Base-by-base conservation (phyloP, 345 rosid genomes). In the Eucalyptus decipiens region DNA sequence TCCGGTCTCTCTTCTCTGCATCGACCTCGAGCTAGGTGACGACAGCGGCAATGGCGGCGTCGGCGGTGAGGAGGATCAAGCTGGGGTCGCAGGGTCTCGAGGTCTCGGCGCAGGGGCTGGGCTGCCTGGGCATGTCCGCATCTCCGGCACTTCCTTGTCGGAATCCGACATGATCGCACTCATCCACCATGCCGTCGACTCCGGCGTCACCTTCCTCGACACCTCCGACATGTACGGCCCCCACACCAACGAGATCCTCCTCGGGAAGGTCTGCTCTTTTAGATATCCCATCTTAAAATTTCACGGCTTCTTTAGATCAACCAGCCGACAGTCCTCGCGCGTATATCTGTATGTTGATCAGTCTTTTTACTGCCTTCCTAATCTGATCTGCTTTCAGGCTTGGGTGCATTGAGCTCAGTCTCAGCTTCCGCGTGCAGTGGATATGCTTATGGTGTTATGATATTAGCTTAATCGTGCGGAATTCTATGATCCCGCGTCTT, bases 71-170 rank as follows among this genome's bases (percentile, higher is more conserved):
- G 85, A 94, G 93, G 80, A 94, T 94, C 23, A 94, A 92, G 89
- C 50, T 95, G 43, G 94, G 96, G 26, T 92, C 93, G 4, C 94
- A 93, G 80, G 95, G 96, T 8, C 90, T 95, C 23, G 94, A 94
- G 90, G 94, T 95, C 3, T 95, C 95, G 4, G 93, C 92, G 5
- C 95, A 92, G 49, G 96, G 96, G 16, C 93, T 95, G 10, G 96
- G 96, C 3, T 94, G 96, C 89, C 89, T 92, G 93, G 92, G 95
- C 87, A 95, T 95, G 95, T 92, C 95, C 90, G 90, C 86, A 58
- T 88, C 89, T 93, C 91, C 65, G 96, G 94, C 8, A 91, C 95
- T 32, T 92, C 95, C 7, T 92, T 92, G 90, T 88, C 94, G 3
- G 94, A 95, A 13, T 3, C 92, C 11, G 96, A 94, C 85, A 95